Base-by-base conservation (phyloP, 257 asterid species). In the Anisodus acutangulus region DNA sequence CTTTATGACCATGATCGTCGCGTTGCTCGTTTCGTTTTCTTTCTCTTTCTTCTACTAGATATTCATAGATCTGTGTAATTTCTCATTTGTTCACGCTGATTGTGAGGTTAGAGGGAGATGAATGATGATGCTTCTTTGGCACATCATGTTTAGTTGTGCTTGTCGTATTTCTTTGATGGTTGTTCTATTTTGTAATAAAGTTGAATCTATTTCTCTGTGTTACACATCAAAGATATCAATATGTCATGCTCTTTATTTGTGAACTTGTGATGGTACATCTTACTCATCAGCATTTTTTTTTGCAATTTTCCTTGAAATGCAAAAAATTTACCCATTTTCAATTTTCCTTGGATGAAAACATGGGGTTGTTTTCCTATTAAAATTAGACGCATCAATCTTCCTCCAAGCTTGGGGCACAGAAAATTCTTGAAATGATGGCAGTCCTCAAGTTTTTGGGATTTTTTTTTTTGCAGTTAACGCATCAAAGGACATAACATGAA, bases 221-320 rank as follows among this genome's bases (percentile, higher is more conserved):
- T 39, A 39, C 54, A 41, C 78, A 69, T 41, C 8, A 16, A 43
- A 68, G 49, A 68, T 15, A 68, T 43, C 79, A 70, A 17, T 69
- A 3, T 41, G 55, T 41, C 78, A 39, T 16, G 78, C 53, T 68
- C 26, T 69, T 69, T 69, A 69, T 69, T 69, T 43, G 26, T 70
- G 78, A 70, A 70, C 55, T 17, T 39, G 79, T 71, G 79, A 70
- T 43, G 6, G 8, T 70, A 37, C 39, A n/a, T 71, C 79, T 43
- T 71, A 43, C 78, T 39, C 49, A 35, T 67, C 76, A 37, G 16
- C n/a, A 10, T 54, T 11, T 10, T 49, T 49, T 49, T 49, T 49
- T 31, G 35, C 35, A 31, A 11, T 49, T 49, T 49, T 8, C 54
- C 35, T 31, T 31, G 31, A 31, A 31, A 31, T 31, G 35, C 35